Conservation (phyloP, 352 stramenopile species). For the Phytophthora idaei region DNA sequence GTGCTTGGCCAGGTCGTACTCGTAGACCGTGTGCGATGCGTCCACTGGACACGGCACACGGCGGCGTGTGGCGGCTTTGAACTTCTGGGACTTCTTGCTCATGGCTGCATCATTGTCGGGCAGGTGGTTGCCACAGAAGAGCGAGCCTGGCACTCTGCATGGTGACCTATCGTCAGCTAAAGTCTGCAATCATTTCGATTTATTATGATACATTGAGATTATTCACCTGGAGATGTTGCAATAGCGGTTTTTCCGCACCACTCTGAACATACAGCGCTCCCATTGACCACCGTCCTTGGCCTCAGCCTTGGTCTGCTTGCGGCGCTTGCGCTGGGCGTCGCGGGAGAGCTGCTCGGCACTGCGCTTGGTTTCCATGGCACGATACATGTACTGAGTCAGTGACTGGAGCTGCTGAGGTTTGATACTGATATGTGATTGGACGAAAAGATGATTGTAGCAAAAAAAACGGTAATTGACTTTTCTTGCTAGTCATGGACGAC, state of each 20-base stretch:
- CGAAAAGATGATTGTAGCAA: slow-evolving; percentile 1
- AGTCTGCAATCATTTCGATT: slow-evolving; percentile 38
- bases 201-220: not conserved
- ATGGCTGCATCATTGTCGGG: slow-evolving; percentile 35
- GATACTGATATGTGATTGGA: slow-evolving; percentile 23
- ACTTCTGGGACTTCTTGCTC: slow-evolving; percentile 76
- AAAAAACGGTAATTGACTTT: slow-evolving; percentile 24
- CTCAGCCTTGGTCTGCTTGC: slow-evolving; percentile 67
- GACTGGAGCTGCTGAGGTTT: slow-evolving; percentile 18
- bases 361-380: slow-evolving; percentile 30
- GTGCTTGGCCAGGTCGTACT: slow-evolving; percentile 82
- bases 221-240: slow-evolving; percentile 79
- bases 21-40: slow-evolving; percentile 72
- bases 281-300: slow-evolving; percentile 60
- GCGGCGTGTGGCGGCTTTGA: slow-evolving; percentile 50
- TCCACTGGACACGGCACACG: slow-evolving; percentile 84
- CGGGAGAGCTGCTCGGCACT: slow-evolving; percentile 41
- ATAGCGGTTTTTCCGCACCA: slow-evolving; percentile 82
- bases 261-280: slow-evolving; percentile 81
- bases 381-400: not conserved
- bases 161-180: slow-evolving; percentile 2
- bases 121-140: slow-evolving; percentile 83
- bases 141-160: slow-evolving; percentile 52
- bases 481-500: slow-evolving; percentile 32
- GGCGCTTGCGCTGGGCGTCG: slow-evolving; percentile 48